Evolutionary conservation across 73 alveolate genomes (phyloP).

Genomic region (Stentor roeselii): DNA sequence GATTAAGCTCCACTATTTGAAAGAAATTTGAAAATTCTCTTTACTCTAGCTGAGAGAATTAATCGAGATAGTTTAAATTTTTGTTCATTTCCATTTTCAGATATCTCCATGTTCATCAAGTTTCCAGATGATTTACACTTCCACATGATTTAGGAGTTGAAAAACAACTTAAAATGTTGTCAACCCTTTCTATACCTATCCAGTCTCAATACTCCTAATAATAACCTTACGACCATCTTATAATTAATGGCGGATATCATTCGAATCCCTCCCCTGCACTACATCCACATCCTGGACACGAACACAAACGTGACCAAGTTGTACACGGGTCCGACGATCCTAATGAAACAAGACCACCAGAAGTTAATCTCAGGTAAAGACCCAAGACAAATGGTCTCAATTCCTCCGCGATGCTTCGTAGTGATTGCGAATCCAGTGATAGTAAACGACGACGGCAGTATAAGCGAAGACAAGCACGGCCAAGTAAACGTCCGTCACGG

Average conservation of each 20-base stretch:
- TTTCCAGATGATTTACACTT: too few species aligned
- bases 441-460: conserved; percentile 52
- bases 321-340: conserved; percentile 40
- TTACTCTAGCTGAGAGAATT: too few species aligned
- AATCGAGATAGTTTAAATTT: too few species aligned
- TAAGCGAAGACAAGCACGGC: conserved; percentile 60
- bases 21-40: too few species aligned
- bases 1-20: too few species aligned
- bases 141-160: too few species aligned
- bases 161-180: too few species aligned
- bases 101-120: too few species aligned
- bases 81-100: too few species aligned
- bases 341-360: conserved; percentile 46
- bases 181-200: too few species aligned
- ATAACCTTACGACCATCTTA: neutral
- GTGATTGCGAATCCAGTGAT: conserved; percentile 71
- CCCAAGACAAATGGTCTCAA: conserved; percentile 55
- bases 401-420: conserved; percentile 58
- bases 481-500: conserved; percentile 72
- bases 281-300: conserved; percentile 81
- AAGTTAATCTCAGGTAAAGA: conserved; percentile 56
- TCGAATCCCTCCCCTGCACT: conserved; percentile 67
- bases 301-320: conserved; percentile 61
- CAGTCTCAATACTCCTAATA: too few species aligned
- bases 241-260: conserved; percentile 24